Evolutionary conservation across 2,329 filamentous ascomycete species (phyloP).

Genomic region (Talaromyces sp.): DNA sequence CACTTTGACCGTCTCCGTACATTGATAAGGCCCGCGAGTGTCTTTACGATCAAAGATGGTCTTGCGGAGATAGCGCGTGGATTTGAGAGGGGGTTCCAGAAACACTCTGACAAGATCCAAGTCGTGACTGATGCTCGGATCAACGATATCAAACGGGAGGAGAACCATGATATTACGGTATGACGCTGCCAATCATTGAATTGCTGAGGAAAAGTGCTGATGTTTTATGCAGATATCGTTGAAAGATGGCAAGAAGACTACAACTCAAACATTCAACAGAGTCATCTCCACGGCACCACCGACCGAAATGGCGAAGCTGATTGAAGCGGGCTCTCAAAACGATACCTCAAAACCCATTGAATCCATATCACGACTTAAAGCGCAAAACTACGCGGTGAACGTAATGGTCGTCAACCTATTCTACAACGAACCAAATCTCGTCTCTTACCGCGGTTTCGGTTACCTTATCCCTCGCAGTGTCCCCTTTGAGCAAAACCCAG

Average conservation of each 20-base stretch:
- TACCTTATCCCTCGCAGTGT: conserved; percentile 82
- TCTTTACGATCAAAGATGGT: conserved; percentile 52
- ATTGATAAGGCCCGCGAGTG: conserved; percentile 29
- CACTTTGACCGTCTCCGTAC: conserved; percentile 21
- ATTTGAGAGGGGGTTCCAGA: conserved; percentile 44
- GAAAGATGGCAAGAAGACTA: conserved; percentile 5
- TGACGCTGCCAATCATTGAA: background rate
- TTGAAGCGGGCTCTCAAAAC: conserved; percentile 19
- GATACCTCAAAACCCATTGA: conserved; percentile 18
- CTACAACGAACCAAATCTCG: conserved; percentile 63
- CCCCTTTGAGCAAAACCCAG: conserved; percentile 69
- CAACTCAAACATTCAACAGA: conserved; percentile 25
- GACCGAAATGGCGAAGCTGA: conserved; percentile 25
- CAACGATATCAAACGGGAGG: conserved; percentile 38
- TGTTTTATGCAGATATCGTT: conserved; percentile 4
- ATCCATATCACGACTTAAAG: conserved; percentile 25
- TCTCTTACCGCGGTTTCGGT: conserved; percentile 72
- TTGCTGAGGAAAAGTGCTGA: background rate
- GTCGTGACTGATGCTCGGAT: conserved; percentile 54
- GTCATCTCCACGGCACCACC: conserved; percentile 34
- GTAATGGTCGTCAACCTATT: conserved; percentile 93
- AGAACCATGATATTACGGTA: conserved; percentile 26
- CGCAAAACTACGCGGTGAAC: conserved; percentile 62
- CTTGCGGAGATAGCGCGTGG: conserved; percentile 59
- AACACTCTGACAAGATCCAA: conserved; percentile 52